Evolutionary conservation across 768 basidiomycete species (phyloP).

Genomic region (Cyclocybe cylindracea): DNA sequence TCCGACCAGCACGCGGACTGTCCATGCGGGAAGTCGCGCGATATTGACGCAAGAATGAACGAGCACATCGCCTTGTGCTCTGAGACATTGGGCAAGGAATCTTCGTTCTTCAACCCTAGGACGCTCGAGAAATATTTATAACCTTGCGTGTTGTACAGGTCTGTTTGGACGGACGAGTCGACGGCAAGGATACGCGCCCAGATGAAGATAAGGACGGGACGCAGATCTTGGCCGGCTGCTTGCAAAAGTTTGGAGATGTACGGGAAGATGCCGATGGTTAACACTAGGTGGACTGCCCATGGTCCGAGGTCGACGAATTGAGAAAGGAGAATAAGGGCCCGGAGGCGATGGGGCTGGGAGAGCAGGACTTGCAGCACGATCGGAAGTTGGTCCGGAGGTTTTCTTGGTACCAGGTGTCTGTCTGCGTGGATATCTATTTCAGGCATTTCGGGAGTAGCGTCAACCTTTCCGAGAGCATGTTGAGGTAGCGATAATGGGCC

Average conservation of each 20-base stretch:
- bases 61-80: conserved; percentile 99
- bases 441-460: not conserved
- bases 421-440: conserved; percentile 21
- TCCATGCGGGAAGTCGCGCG: conserved; percentile 86
- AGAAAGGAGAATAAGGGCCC: conserved; percentile 92
- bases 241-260: conserved; percentile 97
- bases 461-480: conserved; percentile 8
- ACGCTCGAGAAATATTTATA: conserved; percentile 87
- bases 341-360: conserved; percentile 92
- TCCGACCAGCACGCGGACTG: conserved; percentile 84
- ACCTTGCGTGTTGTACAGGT: conserved; percentile 80
- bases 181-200: conserved; percentile 98
- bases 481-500: conserved; percentile 74
- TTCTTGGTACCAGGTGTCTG: conserved; percentile 73
- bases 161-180: conserved; percentile 90
- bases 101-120: conserved; percentile 67
- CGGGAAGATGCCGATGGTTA: conserved; percentile 97
- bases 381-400: conserved; percentile 95
- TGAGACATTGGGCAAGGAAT: conserved; percentile 83
- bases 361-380: conserved; percentile 97
- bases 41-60: conserved; percentile 89
- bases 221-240: conserved; percentile 92
- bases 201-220: conserved; percentile 97
- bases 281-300: conserved; percentile 96
- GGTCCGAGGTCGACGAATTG: conserved; percentile 98